These are phyloP conservation scores for Diaporthe caulivora DNA, from an alignment of 2,329 filamentous ascomycete genomes.

Conservation along the genomic window DNA sequence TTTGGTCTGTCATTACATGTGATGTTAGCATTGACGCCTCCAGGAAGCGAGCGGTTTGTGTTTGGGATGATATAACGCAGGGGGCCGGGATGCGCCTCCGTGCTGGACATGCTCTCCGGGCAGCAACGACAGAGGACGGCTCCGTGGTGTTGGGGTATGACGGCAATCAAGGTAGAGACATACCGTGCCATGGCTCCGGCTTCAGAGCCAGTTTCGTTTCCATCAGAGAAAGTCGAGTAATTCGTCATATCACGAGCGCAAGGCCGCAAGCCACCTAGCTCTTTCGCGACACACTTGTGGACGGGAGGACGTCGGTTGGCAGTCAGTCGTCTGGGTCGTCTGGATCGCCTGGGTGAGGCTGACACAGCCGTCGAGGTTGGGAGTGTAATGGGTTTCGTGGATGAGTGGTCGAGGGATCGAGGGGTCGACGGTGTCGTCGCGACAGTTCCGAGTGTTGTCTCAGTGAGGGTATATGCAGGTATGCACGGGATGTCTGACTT, in stretches of 20 bases:
- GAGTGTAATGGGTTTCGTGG: neutral
- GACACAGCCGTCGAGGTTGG: neutral
- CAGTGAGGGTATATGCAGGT: neutral
- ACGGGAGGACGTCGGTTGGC: neutral
- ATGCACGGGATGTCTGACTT: neutral
- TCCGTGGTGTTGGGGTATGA: neutral
- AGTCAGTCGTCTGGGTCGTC: neutral
- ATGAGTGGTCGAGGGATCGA: neutral
- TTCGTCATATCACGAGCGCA: conserved; percentile 61
- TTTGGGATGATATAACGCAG: neutral
- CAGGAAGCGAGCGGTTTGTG: neutral
- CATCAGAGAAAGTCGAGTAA: conserved; percentile 66
- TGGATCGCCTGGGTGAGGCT: neutral
- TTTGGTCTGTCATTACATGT: conserved; percentile 58
- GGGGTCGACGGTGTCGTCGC: neutral
- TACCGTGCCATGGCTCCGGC: conserved; percentile 65
- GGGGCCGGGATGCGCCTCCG: neutral
- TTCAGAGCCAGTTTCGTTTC: conserved; percentile 54
- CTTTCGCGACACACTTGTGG: neutral
- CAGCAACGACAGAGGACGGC: neutral
- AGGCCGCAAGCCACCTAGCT: conserved; percentile 11
- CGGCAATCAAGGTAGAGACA: conserved; percentile 24
- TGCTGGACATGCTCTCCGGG: too few relatives aligned
- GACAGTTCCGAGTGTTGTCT: neutral
- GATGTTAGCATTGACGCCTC: conserved; percentile 32